phyloP scores from a whole-genome alignment of 371 early-diverging fungal species.

The Mucor velutinosus region DNA sequence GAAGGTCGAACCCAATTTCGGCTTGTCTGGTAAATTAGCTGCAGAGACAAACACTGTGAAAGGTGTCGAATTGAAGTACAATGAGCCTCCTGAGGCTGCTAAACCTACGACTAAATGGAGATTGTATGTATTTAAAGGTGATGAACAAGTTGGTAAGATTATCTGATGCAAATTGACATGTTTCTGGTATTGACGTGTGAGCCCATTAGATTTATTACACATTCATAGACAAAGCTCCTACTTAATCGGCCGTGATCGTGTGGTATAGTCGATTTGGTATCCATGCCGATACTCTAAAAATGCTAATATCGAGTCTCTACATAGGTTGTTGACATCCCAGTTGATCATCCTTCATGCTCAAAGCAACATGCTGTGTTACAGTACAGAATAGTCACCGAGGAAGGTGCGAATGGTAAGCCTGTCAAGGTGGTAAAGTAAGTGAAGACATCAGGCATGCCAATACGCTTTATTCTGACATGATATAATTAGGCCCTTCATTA shows the following conservation, averaged over 20 bases:
- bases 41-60: constrained; percentile 84
- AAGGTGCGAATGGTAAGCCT: constrained; percentile 15
- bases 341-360: constrained; percentile 88
- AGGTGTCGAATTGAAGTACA: constrained; percentile 86
- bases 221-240: constrained; percentile 88
- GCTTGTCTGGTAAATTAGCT: constrained; percentile 81
- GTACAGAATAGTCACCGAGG: constrained; percentile 21
- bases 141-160: constrained; percentile 76
- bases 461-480: neutral
- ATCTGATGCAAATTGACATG: neutral
- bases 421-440: constrained; percentile 60
- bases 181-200: neutral
- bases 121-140: constrained; percentile 91
- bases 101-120: constrained; percentile 78
- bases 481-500: constrained; percentile 79
- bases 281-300: constrained; percentile 1
- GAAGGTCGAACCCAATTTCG: constrained; percentile 79
- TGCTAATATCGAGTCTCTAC: neutral
- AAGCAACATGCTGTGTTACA: constrained; percentile 91
- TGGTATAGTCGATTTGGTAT: constrained; percentile 43
- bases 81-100: constrained; percentile 89
- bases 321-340: constrained; percentile 88
- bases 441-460: neutral
- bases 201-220: constrained; percentile 72
- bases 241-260: constrained; percentile 87